A percentile compares a stretch with the other conserved stretches of the same genome.
phyloP scores from a whole-genome alignment of 2,329 filamentous ascomycete species.

The Aspergillus brunneoviolaceus region DNA sequence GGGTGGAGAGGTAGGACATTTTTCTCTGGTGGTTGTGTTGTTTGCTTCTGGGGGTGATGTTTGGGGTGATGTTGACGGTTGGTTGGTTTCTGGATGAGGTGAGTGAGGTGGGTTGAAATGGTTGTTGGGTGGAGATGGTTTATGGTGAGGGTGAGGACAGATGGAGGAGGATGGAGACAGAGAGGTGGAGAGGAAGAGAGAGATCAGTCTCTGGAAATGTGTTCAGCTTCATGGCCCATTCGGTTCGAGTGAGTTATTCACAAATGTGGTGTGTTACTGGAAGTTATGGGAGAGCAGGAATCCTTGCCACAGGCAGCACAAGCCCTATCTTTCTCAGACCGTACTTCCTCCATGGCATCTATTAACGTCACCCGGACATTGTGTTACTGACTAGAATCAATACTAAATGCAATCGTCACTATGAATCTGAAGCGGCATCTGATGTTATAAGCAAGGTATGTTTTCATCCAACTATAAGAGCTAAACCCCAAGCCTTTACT shows the following conservation, averaged over 20 bases:
- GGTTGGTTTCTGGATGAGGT: not conserved
- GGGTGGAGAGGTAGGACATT: not conserved
- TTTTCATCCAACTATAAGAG: not conserved
- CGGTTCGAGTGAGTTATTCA: too few species aligned
- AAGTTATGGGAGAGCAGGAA: too few species aligned
- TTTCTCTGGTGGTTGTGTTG: not conserved
- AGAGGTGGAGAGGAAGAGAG: too few species aligned
- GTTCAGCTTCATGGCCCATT: too few species aligned
- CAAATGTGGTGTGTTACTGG: too few species aligned
- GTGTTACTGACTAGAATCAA: not conserved
- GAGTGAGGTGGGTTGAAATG: not conserved
- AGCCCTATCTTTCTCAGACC: too few species aligned
- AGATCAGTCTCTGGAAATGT: too few species aligned
- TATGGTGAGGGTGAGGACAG: not conserved
- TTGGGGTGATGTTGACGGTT: not conserved
- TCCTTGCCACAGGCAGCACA: too few species aligned
- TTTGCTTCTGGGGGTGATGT: not conserved
- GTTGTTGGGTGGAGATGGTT: not conserved
- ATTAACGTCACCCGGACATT: too few species aligned
- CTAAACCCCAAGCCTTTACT: constrained; percentile 17
- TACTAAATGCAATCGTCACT: not conserved
- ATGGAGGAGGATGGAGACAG: not conserved
- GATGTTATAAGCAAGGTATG: constrained; percentile 14
- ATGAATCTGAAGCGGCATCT: not conserved
- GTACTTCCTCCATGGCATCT: too few species aligned